A percentile compares a stretch with the other conserved stretches of the same genome.
These are phyloP conservation scores for Knufia fluminis DNA, from an alignment of 2,329 filamentous ascomycete species.

Conservation along the genomic window DNA sequence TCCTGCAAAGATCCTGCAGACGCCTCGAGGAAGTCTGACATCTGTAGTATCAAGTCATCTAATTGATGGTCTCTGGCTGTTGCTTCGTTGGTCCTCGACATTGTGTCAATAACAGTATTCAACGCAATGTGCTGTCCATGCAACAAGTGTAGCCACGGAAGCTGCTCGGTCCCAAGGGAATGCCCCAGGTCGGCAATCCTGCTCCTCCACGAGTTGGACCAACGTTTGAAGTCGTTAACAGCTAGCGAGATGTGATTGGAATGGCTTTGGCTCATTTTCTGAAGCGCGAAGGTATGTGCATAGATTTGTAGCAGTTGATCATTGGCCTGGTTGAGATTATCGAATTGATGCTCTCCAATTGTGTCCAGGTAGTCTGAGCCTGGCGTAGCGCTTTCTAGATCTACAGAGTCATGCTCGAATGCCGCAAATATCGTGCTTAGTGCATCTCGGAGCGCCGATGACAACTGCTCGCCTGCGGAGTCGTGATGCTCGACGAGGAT, in stretches of 20 bases:
- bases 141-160: conserved; percentile 4
- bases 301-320: not conserved
- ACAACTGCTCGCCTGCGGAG: not conserved
- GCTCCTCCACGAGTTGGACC: conserved; percentile 1
- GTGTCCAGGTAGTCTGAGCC: not conserved
- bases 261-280: not conserved
- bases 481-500: not conserved
- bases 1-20: not conserved
- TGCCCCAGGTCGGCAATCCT: not conserved
- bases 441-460: not conserved
- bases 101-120: not conserved
- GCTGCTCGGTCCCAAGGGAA: not conserved
- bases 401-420: not conserved
- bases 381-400: not conserved
- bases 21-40: not conserved
- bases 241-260: not conserved
- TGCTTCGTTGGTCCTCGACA: not conserved
- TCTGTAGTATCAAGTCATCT: not conserved
- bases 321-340: conserved; percentile 3
- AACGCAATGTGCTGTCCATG: conserved; percentile 2
- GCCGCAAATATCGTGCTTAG: conserved; percentile 1
- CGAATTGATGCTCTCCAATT: not conserved
- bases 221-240: not conserved
- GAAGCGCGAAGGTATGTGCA: conserved; percentile 1
- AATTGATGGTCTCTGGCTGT: not conserved